A percentile compares a stretch with the other conserved stretches of the same genome.
Conservation (phyloP, 2,329 filamentous ascomycete species). For the Hymenoscyphus occultus region DNA sequence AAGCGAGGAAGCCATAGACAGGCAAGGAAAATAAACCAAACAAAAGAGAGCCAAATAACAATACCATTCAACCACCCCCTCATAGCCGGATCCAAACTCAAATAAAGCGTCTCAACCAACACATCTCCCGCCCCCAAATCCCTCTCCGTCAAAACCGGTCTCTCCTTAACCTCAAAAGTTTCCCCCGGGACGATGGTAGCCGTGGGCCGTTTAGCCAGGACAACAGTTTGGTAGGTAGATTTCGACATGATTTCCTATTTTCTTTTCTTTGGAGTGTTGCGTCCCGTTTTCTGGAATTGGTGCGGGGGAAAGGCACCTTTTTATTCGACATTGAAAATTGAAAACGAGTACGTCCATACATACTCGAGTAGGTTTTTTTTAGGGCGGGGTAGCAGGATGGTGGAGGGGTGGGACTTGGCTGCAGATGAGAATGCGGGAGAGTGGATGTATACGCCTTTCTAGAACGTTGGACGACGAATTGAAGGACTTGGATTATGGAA, state of each 20-base stretch:
- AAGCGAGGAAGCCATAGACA: background rate
- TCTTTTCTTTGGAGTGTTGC: too few species aligned
- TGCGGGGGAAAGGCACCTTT: too few species aligned
- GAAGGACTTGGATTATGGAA: too few species aligned
- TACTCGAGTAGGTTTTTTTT: too few species aligned
- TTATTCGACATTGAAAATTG: too few species aligned
- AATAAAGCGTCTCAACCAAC: conserved; percentile 58
- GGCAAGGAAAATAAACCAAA: background rate
- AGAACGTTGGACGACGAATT: too few species aligned
- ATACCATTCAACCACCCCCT: conserved; percentile 64
- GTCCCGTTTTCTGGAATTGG: too few species aligned
- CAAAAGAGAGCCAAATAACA: conserved; percentile 15
- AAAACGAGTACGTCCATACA: too few species aligned
- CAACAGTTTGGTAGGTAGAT: conserved; percentile 41
- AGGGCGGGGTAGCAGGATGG: too few species aligned
- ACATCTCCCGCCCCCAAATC: conserved; percentile 63
- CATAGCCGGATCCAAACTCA: conserved; percentile 75
- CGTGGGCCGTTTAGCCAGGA: conserved; percentile 62
- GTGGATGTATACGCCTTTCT: too few species aligned
- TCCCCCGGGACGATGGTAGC: conserved; percentile 59
- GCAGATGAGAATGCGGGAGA: too few species aligned
- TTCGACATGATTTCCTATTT: conserved; percentile 34
- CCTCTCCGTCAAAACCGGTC: conserved; percentile 43
- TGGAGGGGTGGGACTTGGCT: too few species aligned
- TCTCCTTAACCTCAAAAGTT: conserved; percentile 57